phyloP scores from a whole-genome alignment of 306 rosid genomes.

The Alnus glutinosa region DNA sequence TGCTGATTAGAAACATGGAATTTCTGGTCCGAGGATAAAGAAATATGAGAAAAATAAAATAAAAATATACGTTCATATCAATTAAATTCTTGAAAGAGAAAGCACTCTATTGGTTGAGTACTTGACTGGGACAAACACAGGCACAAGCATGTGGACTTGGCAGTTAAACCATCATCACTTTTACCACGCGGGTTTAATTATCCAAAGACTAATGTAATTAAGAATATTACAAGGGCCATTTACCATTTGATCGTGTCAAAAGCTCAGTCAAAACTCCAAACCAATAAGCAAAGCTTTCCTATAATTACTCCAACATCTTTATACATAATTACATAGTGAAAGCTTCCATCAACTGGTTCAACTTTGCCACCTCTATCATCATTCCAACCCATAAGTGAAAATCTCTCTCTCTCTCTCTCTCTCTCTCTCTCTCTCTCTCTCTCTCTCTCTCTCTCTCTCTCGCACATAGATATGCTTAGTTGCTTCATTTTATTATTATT shows the following conservation, averaged over 20 bases:
- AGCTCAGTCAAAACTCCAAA: conserved; percentile 26
- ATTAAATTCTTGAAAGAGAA: conserved; percentile 6
- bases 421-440: not conserved
- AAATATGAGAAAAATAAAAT: not conserved
- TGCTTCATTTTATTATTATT: not conserved
- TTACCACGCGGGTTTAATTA: conserved; percentile 26
- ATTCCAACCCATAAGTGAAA: conserved; percentile 27
- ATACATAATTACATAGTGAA: conserved; percentile 15
- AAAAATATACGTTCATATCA: not conserved
- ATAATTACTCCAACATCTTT: conserved; percentile 36
- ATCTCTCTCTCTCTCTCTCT: conserved; percentile 14
- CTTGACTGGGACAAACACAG: conserved; percentile 7
- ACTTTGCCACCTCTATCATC: conserved; percentile 52
- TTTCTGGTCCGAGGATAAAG: not conserved
- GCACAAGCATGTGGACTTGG: conserved; percentile 19
- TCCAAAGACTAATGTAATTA: conserved; percentile 19
- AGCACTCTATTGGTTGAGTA: conserved; percentile 13
- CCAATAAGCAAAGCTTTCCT: conserved; percentile 20
- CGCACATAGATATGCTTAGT: not conserved
- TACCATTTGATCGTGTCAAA: conserved; percentile 32
- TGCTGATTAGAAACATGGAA: not conserved
- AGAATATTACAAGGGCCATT: conserved; percentile 31
- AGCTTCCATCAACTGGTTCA: conserved; percentile 29
- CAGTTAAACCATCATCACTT: conserved; percentile 35
- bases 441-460: conserved; percentile 15